Percentiles rank a stretch among this genome's conserved stretches.
Evolutionary conservation across 352 stramenopile species (phyloP).

Genomic region (Globisporangium camurandrum): DNA sequence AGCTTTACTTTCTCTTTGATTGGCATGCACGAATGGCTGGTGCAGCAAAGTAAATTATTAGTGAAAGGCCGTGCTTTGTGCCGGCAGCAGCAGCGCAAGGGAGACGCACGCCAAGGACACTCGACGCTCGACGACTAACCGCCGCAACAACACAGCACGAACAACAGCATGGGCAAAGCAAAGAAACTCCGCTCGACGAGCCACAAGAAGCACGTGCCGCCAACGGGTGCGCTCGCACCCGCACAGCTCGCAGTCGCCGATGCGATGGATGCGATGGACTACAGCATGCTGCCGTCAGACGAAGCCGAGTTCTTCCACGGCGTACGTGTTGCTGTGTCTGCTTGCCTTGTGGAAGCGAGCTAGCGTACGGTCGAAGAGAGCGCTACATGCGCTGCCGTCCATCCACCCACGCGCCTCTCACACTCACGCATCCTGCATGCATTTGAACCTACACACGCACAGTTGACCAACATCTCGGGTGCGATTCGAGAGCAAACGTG

Average conservation of each 20-base stretch:
- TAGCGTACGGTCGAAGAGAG: too few relatives aligned
- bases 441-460: too few relatives aligned
- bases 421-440: too few relatives aligned
- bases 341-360: not conserved
- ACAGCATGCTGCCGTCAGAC: slow-evolving; percentile 35
- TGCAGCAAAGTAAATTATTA: not conserved
- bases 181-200: slow-evolving; percentile 82
- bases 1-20: not conserved
- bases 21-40: too few relatives aligned
- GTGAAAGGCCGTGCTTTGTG: not conserved
- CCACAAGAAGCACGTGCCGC: slow-evolving; percentile 74
- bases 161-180: slow-evolving; percentile 68
- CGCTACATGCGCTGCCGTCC: too few relatives aligned
- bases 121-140: not conserved
- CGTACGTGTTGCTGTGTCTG: slow-evolving; percentile 14
- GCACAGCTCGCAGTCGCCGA: slow-evolving; percentile 44
- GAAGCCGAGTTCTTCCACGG: slow-evolving; percentile 68
- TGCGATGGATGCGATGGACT: slow-evolving; percentile 35
- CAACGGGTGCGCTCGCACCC: slow-evolving; percentile 43
- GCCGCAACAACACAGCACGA: not conserved
- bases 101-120: not conserved
- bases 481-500: slow-evolving; percentile 82
- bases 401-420: too few relatives aligned
- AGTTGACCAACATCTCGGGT: slow-evolving; percentile 68
- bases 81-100: not conserved